These are phyloP conservation scores for Tephrocybe sp. DNA, from an alignment of 768 basidiomycete species.

Conservation along the genomic window DNA sequence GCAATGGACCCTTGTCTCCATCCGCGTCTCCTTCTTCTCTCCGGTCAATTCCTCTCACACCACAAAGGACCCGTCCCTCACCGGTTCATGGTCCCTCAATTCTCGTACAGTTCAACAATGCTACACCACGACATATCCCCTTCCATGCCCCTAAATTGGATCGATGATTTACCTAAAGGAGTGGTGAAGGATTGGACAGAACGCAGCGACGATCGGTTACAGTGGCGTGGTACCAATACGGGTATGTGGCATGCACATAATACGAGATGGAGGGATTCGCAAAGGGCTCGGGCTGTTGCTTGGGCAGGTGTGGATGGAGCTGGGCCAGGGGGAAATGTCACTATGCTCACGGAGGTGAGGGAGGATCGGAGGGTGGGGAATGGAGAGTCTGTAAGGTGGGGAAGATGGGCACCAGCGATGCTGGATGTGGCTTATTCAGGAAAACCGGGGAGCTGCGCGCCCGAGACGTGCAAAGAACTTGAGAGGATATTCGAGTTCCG, in stretches of 20 bases:
- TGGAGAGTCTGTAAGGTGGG: constrained; percentile 26
- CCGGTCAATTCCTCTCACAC: constrained; percentile 54
- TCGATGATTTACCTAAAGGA: constrained; percentile 33
- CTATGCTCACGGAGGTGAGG: constrained; percentile 29
- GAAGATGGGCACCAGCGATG: constrained; percentile 41
- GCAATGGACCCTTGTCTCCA: constrained; percentile 49
- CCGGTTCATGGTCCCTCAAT: constrained; percentile 43
- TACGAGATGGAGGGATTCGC: constrained; percentile 43
- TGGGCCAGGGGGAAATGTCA: constrained; percentile 25
- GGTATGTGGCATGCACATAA: constrained; percentile 48
- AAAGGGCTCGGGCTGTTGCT: constrained; percentile 42
- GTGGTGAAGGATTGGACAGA: constrained; percentile 56
- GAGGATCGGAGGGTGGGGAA: constrained; percentile 30
- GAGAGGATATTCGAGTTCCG: constrained; percentile 45
- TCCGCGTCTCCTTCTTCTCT: constrained; percentile 34
- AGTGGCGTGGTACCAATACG: constrained; percentile 75
- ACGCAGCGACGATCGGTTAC: constrained; percentile 52
- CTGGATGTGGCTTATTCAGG: constrained; percentile 54
- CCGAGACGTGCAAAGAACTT: constrained; percentile 40
- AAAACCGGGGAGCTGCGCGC: constrained; percentile 37
- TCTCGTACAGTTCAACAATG: constrained; percentile 44
- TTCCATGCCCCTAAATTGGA: constrained; percentile 45
- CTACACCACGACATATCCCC: constrained; percentile 54
- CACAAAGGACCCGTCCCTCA: constrained; percentile 42
- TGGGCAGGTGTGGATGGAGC: constrained; percentile 20